phyloP scores from a whole-genome alignment of 306 rosid species.

The Lotus japonicus region DNA sequence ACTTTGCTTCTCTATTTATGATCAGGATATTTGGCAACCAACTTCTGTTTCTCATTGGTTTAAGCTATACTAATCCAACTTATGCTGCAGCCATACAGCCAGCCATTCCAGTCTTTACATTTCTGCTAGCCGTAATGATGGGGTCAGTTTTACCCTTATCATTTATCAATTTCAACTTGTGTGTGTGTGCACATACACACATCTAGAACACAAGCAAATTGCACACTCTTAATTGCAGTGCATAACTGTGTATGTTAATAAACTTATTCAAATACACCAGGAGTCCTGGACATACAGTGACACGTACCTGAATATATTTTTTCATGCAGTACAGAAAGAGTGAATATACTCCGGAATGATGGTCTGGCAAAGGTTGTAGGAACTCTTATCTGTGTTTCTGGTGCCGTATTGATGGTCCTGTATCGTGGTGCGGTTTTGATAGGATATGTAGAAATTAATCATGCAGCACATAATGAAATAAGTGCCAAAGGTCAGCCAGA shows the following conservation, averaged over 20 bases:
- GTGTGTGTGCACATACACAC: not conserved
- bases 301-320: slow-evolving; percentile 16
- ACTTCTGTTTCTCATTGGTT: slow-evolving; percentile 91
- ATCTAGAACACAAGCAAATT: not conserved
- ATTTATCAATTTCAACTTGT: not conserved
- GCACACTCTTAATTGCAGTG: not conserved
- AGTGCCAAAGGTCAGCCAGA: slow-evolving; percentile 84
- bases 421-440: slow-evolving; percentile 70
- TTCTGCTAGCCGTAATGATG: slow-evolving; percentile 67
- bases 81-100: slow-evolving; percentile 96
- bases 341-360: slow-evolving; percentile 61
- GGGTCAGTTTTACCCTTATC: slow-evolving; percentile 60
- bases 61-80: slow-evolving; percentile 91
- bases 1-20: slow-evolving; percentile 26
- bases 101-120: slow-evolving; percentile 86
- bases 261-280: not conserved
- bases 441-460: slow-evolving; percentile 40
- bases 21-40: slow-evolving; percentile 92
- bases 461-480: slow-evolving; percentile 38
- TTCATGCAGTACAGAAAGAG: slow-evolving; percentile 90
- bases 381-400: slow-evolving; percentile 72
- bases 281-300: not conserved
- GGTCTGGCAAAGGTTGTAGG: slow-evolving; percentile 88
- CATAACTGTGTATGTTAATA: not conserved
- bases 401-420: slow-evolving; percentile 78